Evolutionary conservation across 1,284 basidiomycete species (phyloP), one percentile per base, ranked within the genome.

Genomic region (Ustilago shanxiensis): DNA sequence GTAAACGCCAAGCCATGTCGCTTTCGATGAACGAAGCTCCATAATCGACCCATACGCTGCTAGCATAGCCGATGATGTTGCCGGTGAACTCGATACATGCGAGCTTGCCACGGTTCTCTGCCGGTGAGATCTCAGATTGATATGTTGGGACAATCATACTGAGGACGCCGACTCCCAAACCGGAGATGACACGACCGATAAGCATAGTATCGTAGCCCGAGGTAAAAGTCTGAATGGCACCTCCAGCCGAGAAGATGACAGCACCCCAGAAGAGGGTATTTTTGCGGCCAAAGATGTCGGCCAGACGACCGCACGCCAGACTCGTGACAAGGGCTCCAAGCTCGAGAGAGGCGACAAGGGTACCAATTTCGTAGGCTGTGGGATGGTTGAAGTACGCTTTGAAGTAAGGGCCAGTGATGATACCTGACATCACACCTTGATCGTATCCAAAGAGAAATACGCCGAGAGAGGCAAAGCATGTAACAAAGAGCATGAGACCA

Each of bases 31-130:
- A 98, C 7, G 94, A 95, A 85, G 92, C 93, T 79, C 93, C 93
- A 87, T 98, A 99, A 86, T 96, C 96, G 68, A 58, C 62, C 58
- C 67, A 71, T 72, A 98, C 95, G 20, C 94, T 96, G 65, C 91
- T 91, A n/a, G 95, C 92, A 86, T 99, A 99, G 53, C 96, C 96
- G 67, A 95, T 89, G 79, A 98, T 93, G 84, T 88, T 87, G 65
- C 82, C 92, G 0, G 96, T 98, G 86, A 98, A 99, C 85, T 98
- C 96, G 89, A 98, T 95, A 82, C 95, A 97, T 4, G 95, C 96
- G 14, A 86, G 72, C 55, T 81, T 82, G 44, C 84, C 84, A 31
- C 84, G 69, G 88, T 97, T 94, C 83, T 94, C 90, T 2, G 96
- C 93, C 16, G 95, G 95, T 2, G 94, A 96, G 57, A 98, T 94